Evolutionary conservation across 2,329 filamentous ascomycete species (phyloP).

Genomic region (Trichoderma aggressivum): DNA sequence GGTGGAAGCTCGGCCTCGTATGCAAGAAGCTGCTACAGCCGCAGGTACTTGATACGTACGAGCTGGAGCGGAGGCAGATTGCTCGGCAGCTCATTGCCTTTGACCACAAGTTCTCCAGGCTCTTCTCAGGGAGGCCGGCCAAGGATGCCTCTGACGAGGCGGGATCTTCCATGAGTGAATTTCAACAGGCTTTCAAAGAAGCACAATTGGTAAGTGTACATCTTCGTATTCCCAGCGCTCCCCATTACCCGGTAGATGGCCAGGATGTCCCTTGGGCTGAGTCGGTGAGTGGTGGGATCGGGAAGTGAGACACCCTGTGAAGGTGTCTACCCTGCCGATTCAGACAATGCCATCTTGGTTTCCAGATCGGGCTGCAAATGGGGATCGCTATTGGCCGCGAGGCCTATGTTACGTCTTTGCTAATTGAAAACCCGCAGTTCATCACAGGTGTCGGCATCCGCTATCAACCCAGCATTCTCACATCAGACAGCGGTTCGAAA

Average conservation of each 20-base stretch:
- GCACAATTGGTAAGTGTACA: slow-evolving; percentile 35
- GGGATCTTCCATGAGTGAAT: slow-evolving; percentile 60
- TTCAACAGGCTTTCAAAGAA: slow-evolving; percentile 59
- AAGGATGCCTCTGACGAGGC: slow-evolving; percentile 58
- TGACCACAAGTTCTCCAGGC: slow-evolving; percentile 53
- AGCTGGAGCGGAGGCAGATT: slow-evolving; percentile 52
- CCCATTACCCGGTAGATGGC: not conserved
- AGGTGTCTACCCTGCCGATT: not conserved
- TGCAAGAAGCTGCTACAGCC: slow-evolving; percentile 41
- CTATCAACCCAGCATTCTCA: slow-evolving; percentile 14
- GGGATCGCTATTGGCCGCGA: not conserved
- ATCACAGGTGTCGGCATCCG: slow-evolving; percentile 20
- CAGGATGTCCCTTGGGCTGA: not conserved
- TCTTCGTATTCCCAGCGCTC: not conserved
- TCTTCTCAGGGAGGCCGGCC: slow-evolving; percentile 56
- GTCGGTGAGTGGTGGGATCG: not conserved
- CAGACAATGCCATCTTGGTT: not conserved
- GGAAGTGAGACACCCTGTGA: not conserved
- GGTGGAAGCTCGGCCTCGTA: slow-evolving; percentile 53
- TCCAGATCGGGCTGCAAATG: not conserved
- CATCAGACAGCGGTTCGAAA: slow-evolving; percentile 9
- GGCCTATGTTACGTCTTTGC: not conserved
- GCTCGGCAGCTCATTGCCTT: slow-evolving; percentile 65
- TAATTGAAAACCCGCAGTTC: slow-evolving; percentile 45
- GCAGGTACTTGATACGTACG: slow-evolving; percentile 48